phyloP scores from a whole-genome alignment of 495 filamentous ascomycete species.

The Neurospora sp. region DNA sequence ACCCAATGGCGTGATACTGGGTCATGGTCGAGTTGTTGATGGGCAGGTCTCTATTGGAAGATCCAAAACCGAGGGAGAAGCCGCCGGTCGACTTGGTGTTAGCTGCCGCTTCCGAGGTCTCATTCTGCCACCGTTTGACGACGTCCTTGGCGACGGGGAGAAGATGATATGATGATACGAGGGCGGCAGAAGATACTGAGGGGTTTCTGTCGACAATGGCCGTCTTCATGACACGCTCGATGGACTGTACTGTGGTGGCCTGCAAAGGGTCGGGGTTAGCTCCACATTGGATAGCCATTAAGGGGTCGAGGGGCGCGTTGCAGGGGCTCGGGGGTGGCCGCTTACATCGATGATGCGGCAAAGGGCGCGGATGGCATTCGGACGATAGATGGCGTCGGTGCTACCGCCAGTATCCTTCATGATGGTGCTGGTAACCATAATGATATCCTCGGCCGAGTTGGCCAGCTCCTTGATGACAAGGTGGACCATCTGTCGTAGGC shows the following conservation, averaged over 20 bases:
- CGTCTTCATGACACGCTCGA: constrained; percentile 97
- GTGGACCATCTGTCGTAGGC: constrained; percentile 98
- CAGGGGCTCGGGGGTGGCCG: background rate
- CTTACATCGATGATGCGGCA: constrained; percentile 96
- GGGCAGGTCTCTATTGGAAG: constrained; percentile 58
- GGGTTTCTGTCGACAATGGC: constrained; percentile 99
- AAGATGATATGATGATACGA: constrained; percentile 97
- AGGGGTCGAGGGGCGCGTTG: background rate
- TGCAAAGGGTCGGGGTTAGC: constrained; percentile 24
- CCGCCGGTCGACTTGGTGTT: constrained; percentile 77
- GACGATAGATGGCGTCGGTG: constrained; percentile 88
- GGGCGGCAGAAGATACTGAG: constrained; percentile 90
- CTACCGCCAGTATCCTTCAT: constrained; percentile 99
- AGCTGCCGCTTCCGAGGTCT: constrained; percentile 94
- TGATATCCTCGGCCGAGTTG: constrained; percentile 94
- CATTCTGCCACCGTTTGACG: constrained; percentile 95
- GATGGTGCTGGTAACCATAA: constrained; percentile 98
- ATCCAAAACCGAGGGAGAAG: constrained; percentile 81
- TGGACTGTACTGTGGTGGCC: constrained; percentile 95
- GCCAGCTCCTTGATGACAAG: constrained; percentile 95
- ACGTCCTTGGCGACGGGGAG: constrained; percentile 92
- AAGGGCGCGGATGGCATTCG: constrained; percentile 92
- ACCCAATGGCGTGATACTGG: constrained; percentile 96
- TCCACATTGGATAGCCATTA: background rate
- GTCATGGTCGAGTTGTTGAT: constrained; percentile 85